These are phyloP conservation scores for Dactylellina drechsleri DNA, from an alignment of 2,329 filamentous ascomycete species.

Conservation along the genomic window DNA sequence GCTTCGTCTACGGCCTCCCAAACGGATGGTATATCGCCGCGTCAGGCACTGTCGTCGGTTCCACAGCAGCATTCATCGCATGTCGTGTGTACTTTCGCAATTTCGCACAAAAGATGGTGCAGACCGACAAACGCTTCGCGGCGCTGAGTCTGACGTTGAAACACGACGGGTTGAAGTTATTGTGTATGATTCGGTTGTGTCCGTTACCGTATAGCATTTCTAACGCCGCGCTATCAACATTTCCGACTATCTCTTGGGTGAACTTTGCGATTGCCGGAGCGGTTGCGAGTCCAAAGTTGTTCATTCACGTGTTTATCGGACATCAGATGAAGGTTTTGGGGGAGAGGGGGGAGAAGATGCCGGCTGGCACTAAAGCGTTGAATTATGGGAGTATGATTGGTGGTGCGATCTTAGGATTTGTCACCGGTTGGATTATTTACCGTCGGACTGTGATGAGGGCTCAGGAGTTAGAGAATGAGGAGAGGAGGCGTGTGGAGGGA, in stretches of 20 bases:
- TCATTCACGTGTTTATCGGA: constrained; percentile 93
- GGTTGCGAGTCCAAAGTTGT: constrained; percentile 82
- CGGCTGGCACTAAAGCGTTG: constrained; percentile 77
- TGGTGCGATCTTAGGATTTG: constrained; percentile 70
- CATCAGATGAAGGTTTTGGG: constrained; percentile 81
- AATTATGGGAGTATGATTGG: constrained; percentile 84
- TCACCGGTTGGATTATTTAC: constrained; percentile 87
- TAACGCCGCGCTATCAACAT: constrained; percentile 93
- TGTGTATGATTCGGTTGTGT: constrained; percentile 91
- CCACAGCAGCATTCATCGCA: constrained; percentile 80
- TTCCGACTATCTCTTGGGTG: constrained; percentile 82
- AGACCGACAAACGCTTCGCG: constrained; percentile 84
- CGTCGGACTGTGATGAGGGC: constrained; percentile 57
- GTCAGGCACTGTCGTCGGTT: constrained; percentile 79
- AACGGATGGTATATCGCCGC: constrained; percentile 85
- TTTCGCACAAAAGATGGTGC: constrained; percentile 83
- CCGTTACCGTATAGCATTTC: constrained; percentile 91
- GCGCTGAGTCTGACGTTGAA: constrained; percentile 88
- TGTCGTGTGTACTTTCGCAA: constrained; percentile 80
- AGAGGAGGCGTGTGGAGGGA: constrained; percentile 51
- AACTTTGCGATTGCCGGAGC: constrained; percentile 85
- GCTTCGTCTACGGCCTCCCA: constrained; percentile 77
- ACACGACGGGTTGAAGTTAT: constrained; percentile 85
- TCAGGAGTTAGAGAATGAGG: constrained; percentile 56
- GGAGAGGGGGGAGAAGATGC: constrained; percentile 83